Evolutionary conservation across 176 grass and related monocot species (phyloP), one percentile per base, ranked within the genome.

Genomic region (Carex cristatella): DNA sequence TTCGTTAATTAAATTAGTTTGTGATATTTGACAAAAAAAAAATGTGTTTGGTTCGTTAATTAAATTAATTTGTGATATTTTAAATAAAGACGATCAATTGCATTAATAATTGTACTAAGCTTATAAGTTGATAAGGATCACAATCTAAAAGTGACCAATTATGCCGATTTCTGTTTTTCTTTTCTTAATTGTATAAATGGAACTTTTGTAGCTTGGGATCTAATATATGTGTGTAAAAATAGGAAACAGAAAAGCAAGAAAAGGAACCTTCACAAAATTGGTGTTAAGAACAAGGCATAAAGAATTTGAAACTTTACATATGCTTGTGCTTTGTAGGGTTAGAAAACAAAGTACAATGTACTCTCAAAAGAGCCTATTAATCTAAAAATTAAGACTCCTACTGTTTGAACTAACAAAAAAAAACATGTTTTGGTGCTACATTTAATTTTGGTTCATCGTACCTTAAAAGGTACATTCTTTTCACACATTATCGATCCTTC

Each of bases 361-460:
- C 76, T 23, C 40, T 60, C 14, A 33, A 80, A 42, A 82, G 35
- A 8, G 57, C 30, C 60, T 65, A 65, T 49, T 57, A 56, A 66
- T 35, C 54, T 38, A 44, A 42, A 63, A 65, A 10, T 4, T 82
- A 9, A 10, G 55, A 23, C 5, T 82, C 18, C 79, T 82, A 6
- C 4, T 7, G 14, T 59, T 44, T 28, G 57, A 64, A 81, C 56
- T 35, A 40, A 81, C 58, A 37, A 37, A 63, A 65, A 28, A 49
- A 58, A 61, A 79, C 75, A 32, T 56, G 27, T 59, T 79, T 81
- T 61, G 68, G 13, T 81, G 27, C 54, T 61, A 61, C 55, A 81
- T 62, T 62, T 38, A 12, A 37, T 48, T 56, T 81, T 81, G 55
- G 61, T 14, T 82, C 40, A 61, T 48, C 5, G 44, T 75, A 54